Evolutionary conservation across 805 yeast species (phyloP).

Genomic region (Yarrowia phangngaensis): DNA sequence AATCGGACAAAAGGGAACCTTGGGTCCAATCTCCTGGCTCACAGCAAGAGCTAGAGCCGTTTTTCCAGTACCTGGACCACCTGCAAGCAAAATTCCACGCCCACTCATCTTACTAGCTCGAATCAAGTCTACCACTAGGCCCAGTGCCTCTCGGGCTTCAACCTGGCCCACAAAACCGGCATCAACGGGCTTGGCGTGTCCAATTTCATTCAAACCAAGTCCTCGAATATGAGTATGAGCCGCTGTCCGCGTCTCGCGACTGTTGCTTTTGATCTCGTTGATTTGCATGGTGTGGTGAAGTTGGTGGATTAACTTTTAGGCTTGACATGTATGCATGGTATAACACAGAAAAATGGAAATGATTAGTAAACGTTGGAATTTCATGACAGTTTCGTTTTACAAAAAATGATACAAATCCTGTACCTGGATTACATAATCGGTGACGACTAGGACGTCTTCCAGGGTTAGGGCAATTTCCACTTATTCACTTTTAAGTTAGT

Average conservation of each 20-base stretch:
- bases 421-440: no score
- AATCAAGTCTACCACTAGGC: conserved; percentile 88
- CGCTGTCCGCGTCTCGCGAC: conserved; percentile 71
- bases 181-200: conserved; percentile 75
- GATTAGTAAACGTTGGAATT: no score
- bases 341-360: no score
- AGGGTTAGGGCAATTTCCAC: no score
- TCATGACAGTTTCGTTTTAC: no score
- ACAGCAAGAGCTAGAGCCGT: conserved; percentile 95
- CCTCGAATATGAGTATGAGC: conserved; percentile 98
- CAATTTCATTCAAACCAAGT: conserved; percentile 86
- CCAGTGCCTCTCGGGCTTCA: conserved; percentile 76
- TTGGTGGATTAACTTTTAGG: background rate
- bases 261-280: conserved; percentile 63
- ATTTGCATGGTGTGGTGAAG: conserved; percentile 38
- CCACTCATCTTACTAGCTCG: conserved; percentile 92
- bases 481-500: no score
- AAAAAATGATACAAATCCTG: no score
- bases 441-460: no score
- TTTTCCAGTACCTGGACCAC: conserved; percentile 98
- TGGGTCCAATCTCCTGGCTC: conserved; percentile 93
- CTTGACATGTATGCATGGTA: no score
- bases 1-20: conserved; percentile 96
- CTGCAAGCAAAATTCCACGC: conserved; percentile 90
- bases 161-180: conserved; percentile 85